Evolutionary conservation across 345 rosid species (phyloP), one percentile per base, ranked within the genome.

Genomic region (Eucalyptus regnans): DNA sequence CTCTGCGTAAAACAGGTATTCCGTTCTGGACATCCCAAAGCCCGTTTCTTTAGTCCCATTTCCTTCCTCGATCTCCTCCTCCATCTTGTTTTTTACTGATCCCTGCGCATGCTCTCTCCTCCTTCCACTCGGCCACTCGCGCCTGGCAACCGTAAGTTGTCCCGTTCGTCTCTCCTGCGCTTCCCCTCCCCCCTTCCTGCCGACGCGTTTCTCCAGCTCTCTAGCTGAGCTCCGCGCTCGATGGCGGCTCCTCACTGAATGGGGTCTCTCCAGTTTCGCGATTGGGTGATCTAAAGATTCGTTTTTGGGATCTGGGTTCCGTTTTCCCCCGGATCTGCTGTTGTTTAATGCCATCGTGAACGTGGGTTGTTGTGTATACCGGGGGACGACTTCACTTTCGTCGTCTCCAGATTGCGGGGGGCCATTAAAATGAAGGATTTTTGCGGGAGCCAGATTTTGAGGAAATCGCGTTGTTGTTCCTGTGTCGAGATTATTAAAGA

Each of bases 261-360:
- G 68, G 88, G 43, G 20, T 11, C 27, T 43, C 33, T 66, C 64
- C 44, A 17, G 60, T 27, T 31, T 52, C 23, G 31, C 41, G 41
- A 80, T 56, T 71, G 50, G 89, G 85, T 49, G 86, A 37, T 81
- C 31, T n/a, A 88, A 88, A 62, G 89, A 62, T 87, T 89, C 87
- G 51, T 84, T 37, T 91, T 66, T 86, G 80, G 76, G 91, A 90
- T 91, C 87, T 89, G 90, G 91, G 87, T 50, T 60, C 81, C 54
- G 18, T 43, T 41, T 31, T 76, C 62, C 64, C 14, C 13, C 48
- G 54, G 58, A 81, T 87, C 51, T 50, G 60, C 9, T 20, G 37
- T 54, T 22, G 25, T 54, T 62, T 52, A 52, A 51, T 87, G 31
- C 27, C 8, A 46, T 48, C 23, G 48, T 6, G 29, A 41, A 11